These are phyloP conservation scores for Pseudogymnoascus sp. DNA, from an alignment of 2,329 filamentous ascomycete genomes.

Conservation along the genomic window DNA sequence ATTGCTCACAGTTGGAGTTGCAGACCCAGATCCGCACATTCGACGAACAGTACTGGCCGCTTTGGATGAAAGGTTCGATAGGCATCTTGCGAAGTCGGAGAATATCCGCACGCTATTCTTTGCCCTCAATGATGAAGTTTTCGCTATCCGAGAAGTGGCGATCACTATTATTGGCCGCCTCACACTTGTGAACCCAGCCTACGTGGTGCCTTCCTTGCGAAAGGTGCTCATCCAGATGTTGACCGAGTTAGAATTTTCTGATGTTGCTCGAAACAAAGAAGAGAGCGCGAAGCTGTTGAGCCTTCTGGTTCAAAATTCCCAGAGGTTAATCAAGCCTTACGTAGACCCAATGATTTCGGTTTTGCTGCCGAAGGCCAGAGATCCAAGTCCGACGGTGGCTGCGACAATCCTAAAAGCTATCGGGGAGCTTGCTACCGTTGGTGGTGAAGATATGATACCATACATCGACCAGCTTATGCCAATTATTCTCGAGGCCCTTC, in stretches of 20 bases:
- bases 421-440: constrained; percentile 87
- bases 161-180: constrained; percentile 94
- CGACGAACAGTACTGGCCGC: constrained; percentile 81
- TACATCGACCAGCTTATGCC: constrained; percentile 93
- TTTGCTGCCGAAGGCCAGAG: constrained; percentile 84
- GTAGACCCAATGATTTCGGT: constrained; percentile 95
- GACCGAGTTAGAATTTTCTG: constrained; percentile 93
- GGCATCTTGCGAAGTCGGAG: constrained; percentile 92
- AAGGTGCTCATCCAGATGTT: constrained; percentile 94
- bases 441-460: constrained; percentile 84
- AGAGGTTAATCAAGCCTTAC: constrained; percentile 88
- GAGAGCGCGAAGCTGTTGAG: constrained; percentile 92
- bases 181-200: constrained; percentile 86
- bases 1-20: constrained; percentile 86
- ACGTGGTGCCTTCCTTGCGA: constrained; percentile 89
- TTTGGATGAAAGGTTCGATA: constrained; percentile 87
- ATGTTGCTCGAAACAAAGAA: constrained; percentile 88
- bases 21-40: constrained; percentile 83
- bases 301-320: constrained; percentile 85
- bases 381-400: constrained; percentile 78
- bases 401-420: constrained; percentile 93
- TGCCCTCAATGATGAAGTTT: constrained; percentile 90
- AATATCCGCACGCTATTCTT: constrained; percentile 95
- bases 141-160: constrained; percentile 84
- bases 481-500: constrained; percentile 84